These are phyloP conservation scores for Kuraishia ogatae DNA, from an alignment of 805 yeast species.

Conservation along the genomic window DNA sequence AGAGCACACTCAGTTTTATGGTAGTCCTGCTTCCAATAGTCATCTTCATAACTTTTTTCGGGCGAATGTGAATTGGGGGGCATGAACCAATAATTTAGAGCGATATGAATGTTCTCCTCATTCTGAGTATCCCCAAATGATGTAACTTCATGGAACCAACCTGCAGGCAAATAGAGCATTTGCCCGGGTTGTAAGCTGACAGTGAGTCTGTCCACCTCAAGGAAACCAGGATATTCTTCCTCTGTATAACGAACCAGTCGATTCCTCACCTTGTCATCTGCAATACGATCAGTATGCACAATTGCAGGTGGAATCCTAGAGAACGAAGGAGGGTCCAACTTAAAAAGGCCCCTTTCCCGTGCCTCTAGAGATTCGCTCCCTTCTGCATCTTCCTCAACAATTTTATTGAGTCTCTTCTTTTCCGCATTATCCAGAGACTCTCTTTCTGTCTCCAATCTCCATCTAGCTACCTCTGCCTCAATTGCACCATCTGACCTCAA, in stretches of 20 bases:
- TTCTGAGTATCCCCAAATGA: constrained; percentile 36
- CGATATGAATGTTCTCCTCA: constrained; percentile 36
- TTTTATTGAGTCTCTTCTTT: constrained; percentile 13
- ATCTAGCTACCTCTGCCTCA: constrained; percentile 34
- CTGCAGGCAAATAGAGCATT: constrained; percentile 63
- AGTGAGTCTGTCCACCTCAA: constrained; percentile 29
- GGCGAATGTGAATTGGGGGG: constrained; percentile 41
- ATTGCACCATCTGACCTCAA: constrained; percentile 58
- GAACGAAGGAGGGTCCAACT: constrained; percentile 61
- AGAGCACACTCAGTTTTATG: constrained; percentile 16
- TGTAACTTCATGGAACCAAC: constrained; percentile 80
- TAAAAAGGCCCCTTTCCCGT: not conserved
- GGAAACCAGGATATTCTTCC: constrained; percentile 40
- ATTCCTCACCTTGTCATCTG: constrained; percentile 16
- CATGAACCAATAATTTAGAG: constrained; percentile 68
- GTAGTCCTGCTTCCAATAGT: constrained; percentile 48
- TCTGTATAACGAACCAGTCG: constrained; percentile 27
- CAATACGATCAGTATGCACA: constrained; percentile 49
- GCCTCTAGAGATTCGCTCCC: constrained; percentile 3
- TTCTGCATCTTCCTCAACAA: constrained; percentile 21
- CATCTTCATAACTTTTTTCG: constrained; percentile 33
- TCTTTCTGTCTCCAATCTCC: constrained; percentile 22
- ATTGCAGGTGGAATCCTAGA: constrained; percentile 54
- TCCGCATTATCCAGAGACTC: constrained; percentile 13
- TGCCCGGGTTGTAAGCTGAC: constrained; percentile 53